Conservation (phyloP, 306 rosid genomes). For the Quercus agrifolia region DNA sequence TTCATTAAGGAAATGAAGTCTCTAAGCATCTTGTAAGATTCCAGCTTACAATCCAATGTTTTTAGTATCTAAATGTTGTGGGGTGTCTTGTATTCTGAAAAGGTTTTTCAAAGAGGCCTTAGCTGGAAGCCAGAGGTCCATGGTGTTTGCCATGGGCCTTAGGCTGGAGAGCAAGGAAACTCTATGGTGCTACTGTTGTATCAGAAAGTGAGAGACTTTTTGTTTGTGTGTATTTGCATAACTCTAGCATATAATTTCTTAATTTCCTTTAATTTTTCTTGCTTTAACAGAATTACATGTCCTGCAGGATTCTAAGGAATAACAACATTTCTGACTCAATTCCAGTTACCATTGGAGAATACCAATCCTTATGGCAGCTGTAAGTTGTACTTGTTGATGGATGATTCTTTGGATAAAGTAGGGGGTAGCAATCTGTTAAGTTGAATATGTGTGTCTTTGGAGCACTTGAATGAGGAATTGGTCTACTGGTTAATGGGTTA, state of each 20-base stretch:
- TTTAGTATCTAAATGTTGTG: neutral
- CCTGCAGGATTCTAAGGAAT: slow-evolving; percentile 68
- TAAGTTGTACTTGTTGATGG: slow-evolving; percentile 33
- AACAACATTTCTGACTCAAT: slow-evolving; percentile 66
- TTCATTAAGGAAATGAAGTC: slow-evolving; percentile 65
- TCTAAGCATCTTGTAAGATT: slow-evolving; percentile 50
- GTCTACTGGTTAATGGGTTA: neutral
- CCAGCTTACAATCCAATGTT: neutral
- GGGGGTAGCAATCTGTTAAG: neutral
- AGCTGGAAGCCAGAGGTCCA: neutral
- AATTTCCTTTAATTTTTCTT: neutral
- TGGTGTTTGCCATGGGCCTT: neutral
- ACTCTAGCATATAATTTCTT: neutral
- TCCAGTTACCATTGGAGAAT: slow-evolving; percentile 63
- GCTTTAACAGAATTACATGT: slow-evolving; percentile 20
- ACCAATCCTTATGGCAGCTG: slow-evolving; percentile 41
- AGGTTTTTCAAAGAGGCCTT: neutral
- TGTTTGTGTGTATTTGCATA: neutral
- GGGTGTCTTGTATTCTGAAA: neutral
- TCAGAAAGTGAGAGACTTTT: neutral
- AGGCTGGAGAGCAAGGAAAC: neutral
- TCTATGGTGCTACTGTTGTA: neutral
- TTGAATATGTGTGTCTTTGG: neutral
- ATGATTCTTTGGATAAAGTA: neutral
- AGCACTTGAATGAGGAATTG: neutral